Evolutionary conservation across 345 rosid genomes (phyloP).

Genomic region (Euclidium syriacum): DNA sequence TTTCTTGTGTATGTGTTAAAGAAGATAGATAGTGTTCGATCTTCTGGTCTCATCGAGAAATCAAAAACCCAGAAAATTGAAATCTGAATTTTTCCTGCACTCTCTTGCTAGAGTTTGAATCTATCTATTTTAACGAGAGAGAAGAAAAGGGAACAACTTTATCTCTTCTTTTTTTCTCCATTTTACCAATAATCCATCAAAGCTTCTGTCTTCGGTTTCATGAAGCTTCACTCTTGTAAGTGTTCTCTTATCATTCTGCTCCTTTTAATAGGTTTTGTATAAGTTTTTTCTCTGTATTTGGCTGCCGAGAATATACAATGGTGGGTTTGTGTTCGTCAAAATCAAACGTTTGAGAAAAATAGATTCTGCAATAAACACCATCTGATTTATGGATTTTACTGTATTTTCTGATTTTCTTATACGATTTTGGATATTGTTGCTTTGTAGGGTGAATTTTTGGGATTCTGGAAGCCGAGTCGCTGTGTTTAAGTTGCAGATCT

Average conservation of each 20-base stretch:
- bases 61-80: background rate
- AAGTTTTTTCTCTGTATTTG: background rate
- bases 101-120: constrained; percentile 13
- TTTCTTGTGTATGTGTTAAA: constrained; percentile 9
- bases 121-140: background rate
- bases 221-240: constrained; percentile 33
- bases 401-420: background rate
- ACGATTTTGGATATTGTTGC: background rate
- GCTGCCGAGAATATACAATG: constrained; percentile 8
- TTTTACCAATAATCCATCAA: background rate
- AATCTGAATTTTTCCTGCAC: too few species aligned
- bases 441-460: constrained; percentile 28
- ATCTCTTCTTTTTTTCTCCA: background rate
- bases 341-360: background rate
- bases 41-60: constrained; percentile 25
- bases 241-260: background rate
- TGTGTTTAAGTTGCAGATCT: constrained; percentile 36
- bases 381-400: background rate
- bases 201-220: constrained; percentile 5
- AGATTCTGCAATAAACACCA: background rate
- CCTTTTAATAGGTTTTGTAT: background rate
- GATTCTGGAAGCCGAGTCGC: constrained; percentile 6
- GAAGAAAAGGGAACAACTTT: constrained; percentile 2
- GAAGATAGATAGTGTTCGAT: constrained; percentile 22
- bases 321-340: constrained; percentile 1